Evolutionary conservation across 1,284 basidiomycete species (phyloP).

Genomic region (Irpex sp.): DNA sequence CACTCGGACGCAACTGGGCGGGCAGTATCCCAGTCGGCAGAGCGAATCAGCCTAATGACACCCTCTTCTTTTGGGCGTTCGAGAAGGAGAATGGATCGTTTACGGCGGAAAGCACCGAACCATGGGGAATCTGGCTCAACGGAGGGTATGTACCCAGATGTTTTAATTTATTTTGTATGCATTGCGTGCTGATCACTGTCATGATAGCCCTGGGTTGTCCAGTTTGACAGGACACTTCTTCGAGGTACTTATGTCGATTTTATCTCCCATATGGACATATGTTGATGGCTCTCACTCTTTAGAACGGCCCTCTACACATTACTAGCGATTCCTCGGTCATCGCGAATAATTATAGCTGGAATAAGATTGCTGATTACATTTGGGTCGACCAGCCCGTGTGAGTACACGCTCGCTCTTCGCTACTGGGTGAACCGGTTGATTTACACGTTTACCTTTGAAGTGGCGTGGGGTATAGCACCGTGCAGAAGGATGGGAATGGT

Average conservation of each 20-base stretch:
- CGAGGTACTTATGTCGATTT: constrained; percentile 17
- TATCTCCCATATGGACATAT: too few relatives aligned
- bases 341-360: constrained; percentile 51
- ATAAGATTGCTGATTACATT: constrained; percentile 53
- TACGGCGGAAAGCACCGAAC: constrained; percentile 36
- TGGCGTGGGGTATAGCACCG: constrained; percentile 54
- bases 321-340: constrained; percentile 41
- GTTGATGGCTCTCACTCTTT: not conserved
- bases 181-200: not conserved
- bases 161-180: not conserved
- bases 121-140: constrained; percentile 73
- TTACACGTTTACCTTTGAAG: not conserved
- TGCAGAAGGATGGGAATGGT: constrained; percentile 55
- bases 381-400: constrained; percentile 66
- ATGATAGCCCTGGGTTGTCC: constrained; percentile 58
- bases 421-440: not conserved
- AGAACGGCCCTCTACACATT: constrained; percentile 66
- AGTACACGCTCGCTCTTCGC: constrained; percentile 1
- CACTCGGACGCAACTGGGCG: constrained; percentile 51
- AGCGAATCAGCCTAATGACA: constrained; percentile 48
- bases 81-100: constrained; percentile 58
- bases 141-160: constrained; percentile 44
- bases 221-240: constrained; percentile 59
- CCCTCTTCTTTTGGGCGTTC: constrained; percentile 68
- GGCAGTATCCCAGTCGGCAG: constrained; percentile 65